These are phyloP conservation scores for Fusarium bulbicola DNA, from an alignment of 2,329 filamentous ascomycete genomes.

Conservation along the genomic window DNA sequence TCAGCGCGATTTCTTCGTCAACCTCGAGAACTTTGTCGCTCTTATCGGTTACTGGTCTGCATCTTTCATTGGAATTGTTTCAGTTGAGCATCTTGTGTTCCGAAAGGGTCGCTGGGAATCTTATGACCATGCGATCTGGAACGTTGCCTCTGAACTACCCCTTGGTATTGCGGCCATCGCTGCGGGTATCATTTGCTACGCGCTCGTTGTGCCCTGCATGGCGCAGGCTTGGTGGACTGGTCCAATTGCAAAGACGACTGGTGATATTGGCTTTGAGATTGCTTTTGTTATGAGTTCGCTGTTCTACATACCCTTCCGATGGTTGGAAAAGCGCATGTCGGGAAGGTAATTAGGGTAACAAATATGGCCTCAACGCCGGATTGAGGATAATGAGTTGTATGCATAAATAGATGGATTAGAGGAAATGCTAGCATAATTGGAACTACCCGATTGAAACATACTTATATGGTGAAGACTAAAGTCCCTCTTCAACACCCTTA, in stretches of 20 bases:
- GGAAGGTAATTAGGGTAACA: slow-evolving; percentile 30
- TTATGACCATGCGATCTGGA: slow-evolving; percentile 60
- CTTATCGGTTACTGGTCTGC: slow-evolving; percentile 69
- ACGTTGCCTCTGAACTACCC: slow-evolving; percentile 55
- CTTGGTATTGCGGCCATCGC: slow-evolving; percentile 57
- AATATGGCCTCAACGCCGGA: slow-evolving; percentile 3
- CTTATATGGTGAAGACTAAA: background rate
- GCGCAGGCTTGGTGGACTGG: slow-evolving; percentile 69
- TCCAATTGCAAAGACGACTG: slow-evolving; percentile 66
- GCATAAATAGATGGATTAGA: slow-evolving; percentile 11
- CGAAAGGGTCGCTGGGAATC: slow-evolving; percentile 54
- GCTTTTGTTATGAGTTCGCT: slow-evolving; percentile 63
- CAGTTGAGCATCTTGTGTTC: slow-evolving; percentile 59
- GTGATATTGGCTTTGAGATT: slow-evolving; percentile 73
- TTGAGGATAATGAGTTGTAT: slow-evolving; percentile 4
- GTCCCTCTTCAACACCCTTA: too few relatives aligned
- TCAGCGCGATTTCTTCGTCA: slow-evolving; percentile 64
- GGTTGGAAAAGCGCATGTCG: slow-evolving; percentile 52
- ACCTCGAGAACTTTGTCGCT: slow-evolving; percentile 65
- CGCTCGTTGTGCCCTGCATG: slow-evolving; percentile 67
- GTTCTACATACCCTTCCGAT: slow-evolving; percentile 58
- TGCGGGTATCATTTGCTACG: slow-evolving; percentile 57
- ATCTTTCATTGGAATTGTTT: slow-evolving; percentile 60
- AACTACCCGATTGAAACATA: background rate
- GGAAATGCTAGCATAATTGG: background rate